These are phyloP conservation scores for Phytopythium aichiense DNA, from an alignment of 352 stramenopile genomes.

Conservation along the genomic window DNA sequence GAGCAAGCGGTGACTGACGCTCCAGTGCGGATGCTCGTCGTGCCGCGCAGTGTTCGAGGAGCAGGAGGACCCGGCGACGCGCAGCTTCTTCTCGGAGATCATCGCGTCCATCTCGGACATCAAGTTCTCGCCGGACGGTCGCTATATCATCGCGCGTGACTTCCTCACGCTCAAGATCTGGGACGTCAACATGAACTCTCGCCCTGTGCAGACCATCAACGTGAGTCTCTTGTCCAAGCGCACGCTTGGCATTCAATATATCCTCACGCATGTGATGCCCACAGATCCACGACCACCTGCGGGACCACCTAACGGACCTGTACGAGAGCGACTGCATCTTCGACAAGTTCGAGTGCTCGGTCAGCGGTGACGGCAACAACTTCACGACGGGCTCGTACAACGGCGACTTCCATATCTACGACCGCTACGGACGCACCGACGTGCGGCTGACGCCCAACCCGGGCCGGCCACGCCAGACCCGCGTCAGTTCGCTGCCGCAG, in stretches of 20 bases:
- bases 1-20: background rate
- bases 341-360: slow-evolving; percentile 95
- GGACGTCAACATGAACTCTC: slow-evolving; percentile 94
- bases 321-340: slow-evolving; percentile 98
- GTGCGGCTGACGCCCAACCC: slow-evolving; percentile 65
- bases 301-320: slow-evolving; percentile 81
- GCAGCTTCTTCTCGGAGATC: slow-evolving; percentile 96
- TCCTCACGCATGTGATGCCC: too few relatives aligned
- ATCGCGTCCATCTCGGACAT: slow-evolving; percentile 95
- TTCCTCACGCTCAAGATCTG: slow-evolving; percentile 96
- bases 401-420: slow-evolving; percentile 92
- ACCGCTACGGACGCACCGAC: slow-evolving; percentile 75
- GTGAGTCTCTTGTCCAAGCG: slow-evolving; percentile 34
- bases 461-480: slow-evolving; percentile 13
- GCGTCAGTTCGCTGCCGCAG: slow-evolving; percentile 59
- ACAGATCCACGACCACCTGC: slow-evolving; percentile 92
- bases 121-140: slow-evolving; percentile 91
- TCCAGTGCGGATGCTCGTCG: background rate
- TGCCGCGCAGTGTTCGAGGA: slow-evolving; percentile 67
- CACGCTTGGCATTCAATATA: background rate
- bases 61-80: slow-evolving; percentile 66
- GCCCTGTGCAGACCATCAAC: slow-evolving; percentile 91
- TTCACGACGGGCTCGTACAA: slow-evolving; percentile 95
- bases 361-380: slow-evolving; percentile 89
- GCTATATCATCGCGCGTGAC: slow-evolving; percentile 94